These are phyloP conservation scores for Cucumis melo DNA, from an alignment of 306 rosid genomes.

Conservation along the genomic window DNA sequence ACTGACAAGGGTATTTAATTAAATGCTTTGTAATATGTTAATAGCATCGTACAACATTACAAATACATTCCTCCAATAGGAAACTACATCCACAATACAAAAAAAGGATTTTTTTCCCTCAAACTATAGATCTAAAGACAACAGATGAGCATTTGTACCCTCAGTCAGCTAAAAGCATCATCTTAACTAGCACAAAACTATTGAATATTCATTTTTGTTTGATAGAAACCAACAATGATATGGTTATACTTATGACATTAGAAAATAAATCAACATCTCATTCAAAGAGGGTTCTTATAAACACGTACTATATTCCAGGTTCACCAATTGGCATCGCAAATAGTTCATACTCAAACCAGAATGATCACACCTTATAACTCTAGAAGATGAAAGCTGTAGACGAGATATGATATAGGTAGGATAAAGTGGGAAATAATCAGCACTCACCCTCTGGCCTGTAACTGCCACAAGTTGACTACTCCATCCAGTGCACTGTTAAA, in stretches of 20 bases:
- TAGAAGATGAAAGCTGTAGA: background rate
- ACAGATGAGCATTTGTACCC: background rate
- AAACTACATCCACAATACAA: background rate
- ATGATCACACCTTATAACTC: background rate
- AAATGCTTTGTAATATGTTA: background rate
- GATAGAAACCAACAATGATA: background rate
- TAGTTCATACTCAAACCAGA: background rate
- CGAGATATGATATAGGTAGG: background rate
- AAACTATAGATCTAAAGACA: background rate
- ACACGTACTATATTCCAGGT: background rate
- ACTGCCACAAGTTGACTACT: slow-evolving; percentile 63
- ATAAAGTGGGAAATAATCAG: background rate
- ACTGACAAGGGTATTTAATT: background rate
- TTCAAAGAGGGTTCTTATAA: background rate
- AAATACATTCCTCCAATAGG: background rate
- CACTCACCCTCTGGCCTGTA: slow-evolving; percentile 46
- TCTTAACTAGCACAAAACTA: background rate
- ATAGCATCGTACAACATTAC: background rate
- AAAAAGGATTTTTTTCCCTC: background rate
- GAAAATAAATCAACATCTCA: background rate
- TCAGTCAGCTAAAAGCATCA: background rate
- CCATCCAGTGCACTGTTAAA: slow-evolving; percentile 76
- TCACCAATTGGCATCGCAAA: background rate
- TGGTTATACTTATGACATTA: background rate
- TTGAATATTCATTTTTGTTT: background rate